A percentile compares a stretch with the other conserved stretches of the same genome.
Evolutionary conservation across 2,329 filamentous ascomycete species (phyloP).

Genomic region (Tolypocladium sp.): DNA sequence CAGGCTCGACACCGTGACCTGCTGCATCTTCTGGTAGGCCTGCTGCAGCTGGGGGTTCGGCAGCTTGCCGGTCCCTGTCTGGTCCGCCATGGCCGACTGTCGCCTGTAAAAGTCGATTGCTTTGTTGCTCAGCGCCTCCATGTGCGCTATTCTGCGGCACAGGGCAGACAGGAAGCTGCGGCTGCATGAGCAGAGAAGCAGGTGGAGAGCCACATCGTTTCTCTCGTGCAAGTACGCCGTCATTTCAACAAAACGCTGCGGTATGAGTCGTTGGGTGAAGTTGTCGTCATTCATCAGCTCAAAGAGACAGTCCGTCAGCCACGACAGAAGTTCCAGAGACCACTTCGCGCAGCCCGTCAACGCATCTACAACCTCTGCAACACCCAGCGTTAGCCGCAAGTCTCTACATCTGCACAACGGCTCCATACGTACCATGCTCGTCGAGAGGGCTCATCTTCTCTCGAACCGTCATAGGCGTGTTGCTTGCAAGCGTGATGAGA

Average conservation of each 20-base stretch:
- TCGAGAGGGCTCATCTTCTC: slow-evolving; percentile 51
- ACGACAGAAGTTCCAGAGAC: slow-evolving; percentile 62
- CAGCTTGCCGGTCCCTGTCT: slow-evolving; percentile 25
- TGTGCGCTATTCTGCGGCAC: slow-evolving; percentile 52
- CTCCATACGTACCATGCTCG: slow-evolving; percentile 35
- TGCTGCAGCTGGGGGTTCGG: slow-evolving; percentile 45
- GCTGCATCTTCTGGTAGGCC: slow-evolving; percentile 45
- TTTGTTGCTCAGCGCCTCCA: slow-evolving; percentile 39
- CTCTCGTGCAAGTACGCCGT: slow-evolving; percentile 40
- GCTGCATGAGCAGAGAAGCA: slow-evolving; percentile 65
- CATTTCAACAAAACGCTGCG: slow-evolving; percentile 38
- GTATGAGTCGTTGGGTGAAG: slow-evolving; percentile 41
- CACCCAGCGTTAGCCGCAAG: slow-evolving; percentile 3
- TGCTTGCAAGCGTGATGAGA: slow-evolving; percentile 54
- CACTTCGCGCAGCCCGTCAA: slow-evolving; percentile 70
- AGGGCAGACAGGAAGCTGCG: slow-evolving; percentile 63
- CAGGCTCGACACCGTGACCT: slow-evolving; percentile 38
- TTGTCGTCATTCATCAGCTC: slow-evolving; percentile 41
- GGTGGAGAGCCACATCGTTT: slow-evolving; percentile 50
- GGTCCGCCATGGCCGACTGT: slow-evolving; percentile 30
- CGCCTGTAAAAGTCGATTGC: slow-evolving; percentile 43
- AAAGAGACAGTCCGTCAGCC: slow-evolving; percentile 52
- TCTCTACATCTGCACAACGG: background rate
- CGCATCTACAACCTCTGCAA: slow-evolving; percentile 58
- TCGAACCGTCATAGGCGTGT: slow-evolving; percentile 42